Conservation (phyloP, 768 basidiomycete species). For the Lactarius indigo region DNA sequence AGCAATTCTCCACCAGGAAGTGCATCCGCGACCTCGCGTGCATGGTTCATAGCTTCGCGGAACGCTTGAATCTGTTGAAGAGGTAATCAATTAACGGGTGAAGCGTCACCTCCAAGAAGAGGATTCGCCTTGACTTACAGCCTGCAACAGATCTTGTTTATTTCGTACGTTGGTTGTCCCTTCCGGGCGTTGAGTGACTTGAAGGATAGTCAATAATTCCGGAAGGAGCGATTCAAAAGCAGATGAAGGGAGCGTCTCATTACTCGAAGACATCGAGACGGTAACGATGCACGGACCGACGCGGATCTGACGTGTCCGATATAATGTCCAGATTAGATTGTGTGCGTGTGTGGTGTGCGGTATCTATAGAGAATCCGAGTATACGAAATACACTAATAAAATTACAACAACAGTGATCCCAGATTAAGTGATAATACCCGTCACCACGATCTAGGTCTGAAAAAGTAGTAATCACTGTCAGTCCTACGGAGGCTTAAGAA, state of each 20-base stretch:
- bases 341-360: background rate
- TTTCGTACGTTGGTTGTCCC: conserved; percentile 53
- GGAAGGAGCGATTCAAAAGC: conserved; percentile 56
- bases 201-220: conserved; percentile 58
- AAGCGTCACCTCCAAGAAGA: background rate
- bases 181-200: conserved; percentile 56
- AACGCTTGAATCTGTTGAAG: conserved; percentile 65
- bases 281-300: background rate
- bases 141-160: conserved; percentile 64
- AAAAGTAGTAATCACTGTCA: background rate
- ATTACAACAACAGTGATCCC: conserved; percentile 18
- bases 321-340: conserved; percentile 15
- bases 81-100: background rate
- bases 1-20: conserved; percentile 73
- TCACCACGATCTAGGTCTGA: conserved; percentile 23
- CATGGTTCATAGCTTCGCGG: conserved; percentile 53
- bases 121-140: conserved; percentile 40
- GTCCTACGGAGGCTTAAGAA: background rate
- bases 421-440: conserved; percentile 7
- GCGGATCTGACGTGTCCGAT: background rate
- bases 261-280: background rate
- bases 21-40: conserved; percentile 52
- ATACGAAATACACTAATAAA: conserved; percentile 18
- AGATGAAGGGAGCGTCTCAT: conserved; percentile 18
- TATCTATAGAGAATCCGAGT: background rate